Evolutionary conservation across 2,329 filamentous ascomycete species (phyloP).

Genomic region (Chrysoporthe austroafricana): DNA sequence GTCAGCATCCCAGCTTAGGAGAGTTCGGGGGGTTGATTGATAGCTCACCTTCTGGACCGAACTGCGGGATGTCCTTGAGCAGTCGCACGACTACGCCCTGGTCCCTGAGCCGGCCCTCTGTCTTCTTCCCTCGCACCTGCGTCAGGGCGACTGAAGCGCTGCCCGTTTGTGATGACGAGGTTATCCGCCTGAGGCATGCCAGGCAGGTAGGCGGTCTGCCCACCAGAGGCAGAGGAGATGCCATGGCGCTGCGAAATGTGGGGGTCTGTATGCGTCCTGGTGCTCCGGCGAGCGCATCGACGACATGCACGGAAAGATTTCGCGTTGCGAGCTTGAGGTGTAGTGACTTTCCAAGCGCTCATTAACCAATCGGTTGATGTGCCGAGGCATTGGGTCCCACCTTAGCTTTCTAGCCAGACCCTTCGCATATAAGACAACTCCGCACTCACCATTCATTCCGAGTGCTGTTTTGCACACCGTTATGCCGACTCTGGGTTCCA

Average conservation of each 20-base stretch:
- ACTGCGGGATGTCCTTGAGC: constrained; percentile 45
- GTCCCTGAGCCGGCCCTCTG: constrained; percentile 41
- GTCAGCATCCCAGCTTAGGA: background rate
- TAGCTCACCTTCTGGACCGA: constrained; percentile 42
- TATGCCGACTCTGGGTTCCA: too few species aligned
- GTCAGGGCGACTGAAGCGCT: constrained; percentile 32
- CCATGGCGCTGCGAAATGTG: constrained; percentile 28
- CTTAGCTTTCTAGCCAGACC: background rate
- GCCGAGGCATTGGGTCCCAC: background rate
- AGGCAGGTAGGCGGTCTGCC: constrained; percentile 34
- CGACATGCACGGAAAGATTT: constrained; percentile 4
- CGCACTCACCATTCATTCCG: background rate
- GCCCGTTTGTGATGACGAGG: constrained; percentile 25
- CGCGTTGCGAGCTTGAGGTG: constrained; percentile 6
- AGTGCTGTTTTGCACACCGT: too few species aligned
- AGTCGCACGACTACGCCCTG: constrained; percentile 50
- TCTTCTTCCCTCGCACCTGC: constrained; percentile 44
- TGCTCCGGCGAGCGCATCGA: background rate
- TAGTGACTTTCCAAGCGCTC: constrained; percentile 13
- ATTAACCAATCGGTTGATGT: constrained; percentile 22
- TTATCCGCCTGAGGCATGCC: constrained; percentile 35
- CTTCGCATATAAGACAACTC: background rate
- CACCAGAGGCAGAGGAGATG: constrained; percentile 30
- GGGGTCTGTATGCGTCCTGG: background rate
- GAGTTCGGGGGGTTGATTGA: constrained; percentile 10